Base-by-base conservation (phyloP, 768 basidiomycete genomes). In the Rhizopogon vesiculosus region DNA sequence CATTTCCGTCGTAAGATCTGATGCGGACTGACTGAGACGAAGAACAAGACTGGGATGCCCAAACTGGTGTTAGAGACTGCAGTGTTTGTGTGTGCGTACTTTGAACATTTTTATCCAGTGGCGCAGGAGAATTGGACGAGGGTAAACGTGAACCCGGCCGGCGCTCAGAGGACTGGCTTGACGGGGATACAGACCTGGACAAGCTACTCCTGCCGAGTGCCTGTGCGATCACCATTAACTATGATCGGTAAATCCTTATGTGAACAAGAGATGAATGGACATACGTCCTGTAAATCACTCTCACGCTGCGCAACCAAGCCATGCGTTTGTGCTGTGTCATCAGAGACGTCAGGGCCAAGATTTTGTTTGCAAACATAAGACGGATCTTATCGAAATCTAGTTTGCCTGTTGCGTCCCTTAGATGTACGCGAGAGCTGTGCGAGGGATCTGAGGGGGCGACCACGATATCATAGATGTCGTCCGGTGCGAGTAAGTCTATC, bases 351-450 rank as follows among this genome's bases (percentile, higher is more conserved):
- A 45, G 28, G 28, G n/a, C 33, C 33, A 18, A 45, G 42, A 41
- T 61, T 56, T 28, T 69, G 65, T 0, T 45, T 22, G 59, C 43
- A 33, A 66, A 71, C 64, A 71, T 65, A 5, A 31, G 42, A 9
- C 67, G 69, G 51, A 69, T 66, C 59, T 67, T 69, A 38, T 64
- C 62, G 55, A 60, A 71, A 25, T 71, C 69, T 12, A 69, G 59
- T 61, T 58, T 71, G 28, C 70, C 68, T 1, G 67, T 65, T 3
- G 56, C 15, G 42, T 69, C 69, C 51, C 69, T 56, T 46, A 71
- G 45, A 5, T 56, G 56, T 54, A 3, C 54, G 31, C 56, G 59
- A 22, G 48, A 15, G 25, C 43, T 53, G 19, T 51, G n/a, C 10
- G 19, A 45, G 16, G 42, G 19, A 4, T 25, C 43, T 7, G 52